Base-by-base conservation (phyloP, 306 rosid species). In the Castanea mollissima region DNA sequence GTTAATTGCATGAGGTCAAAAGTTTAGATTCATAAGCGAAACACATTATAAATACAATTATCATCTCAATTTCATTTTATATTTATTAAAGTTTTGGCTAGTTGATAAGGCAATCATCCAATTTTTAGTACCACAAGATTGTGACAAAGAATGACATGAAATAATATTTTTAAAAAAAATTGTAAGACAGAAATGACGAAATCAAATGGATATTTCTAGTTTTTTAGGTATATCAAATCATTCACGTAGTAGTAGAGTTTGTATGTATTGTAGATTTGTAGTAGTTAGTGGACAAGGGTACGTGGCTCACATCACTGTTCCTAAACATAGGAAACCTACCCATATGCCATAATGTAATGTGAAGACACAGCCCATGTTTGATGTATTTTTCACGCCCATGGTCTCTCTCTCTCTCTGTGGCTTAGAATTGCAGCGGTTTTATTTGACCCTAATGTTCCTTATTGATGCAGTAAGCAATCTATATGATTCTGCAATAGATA, bases 281-380 rank as follows among this genome's bases (percentile, higher is more conserved):
- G 71, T 32, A 18, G 79, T 73, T 77, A 64, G 57, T 21, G 69
- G 84, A 82, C 82, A 85, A 31, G 57, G 60, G 71, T 82, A 34
- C 84, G 81, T 85, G 89, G 82, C 82, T 82, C 76, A 72, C 86
- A 76, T 82, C 84, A 85, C 71, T 18, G n/a, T 75, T 82, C 51
- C 77, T 73, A 58, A 65, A 78, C 81, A 49, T 77, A 25, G 83
- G 76, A 79, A 82, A 82, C 84, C 75, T 73, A 34, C 71, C 86
- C 79, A 79, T 83, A 74, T 84, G 80, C 59, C 78, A 69, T 78
- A 56, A 76, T 69, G 55, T 74, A 55, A 46, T 75, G 51, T 68
- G 59, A 74, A 77, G 82, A 78, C 75, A 82, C 78, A 78, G 59
- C 49, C 73, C 84, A 76, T 64, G 81, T 70, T 78, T 81, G 62